These are phyloP conservation scores for Raphanus sativus DNA, from an alignment of 345 rosid species.

Conservation along the genomic window DNA sequence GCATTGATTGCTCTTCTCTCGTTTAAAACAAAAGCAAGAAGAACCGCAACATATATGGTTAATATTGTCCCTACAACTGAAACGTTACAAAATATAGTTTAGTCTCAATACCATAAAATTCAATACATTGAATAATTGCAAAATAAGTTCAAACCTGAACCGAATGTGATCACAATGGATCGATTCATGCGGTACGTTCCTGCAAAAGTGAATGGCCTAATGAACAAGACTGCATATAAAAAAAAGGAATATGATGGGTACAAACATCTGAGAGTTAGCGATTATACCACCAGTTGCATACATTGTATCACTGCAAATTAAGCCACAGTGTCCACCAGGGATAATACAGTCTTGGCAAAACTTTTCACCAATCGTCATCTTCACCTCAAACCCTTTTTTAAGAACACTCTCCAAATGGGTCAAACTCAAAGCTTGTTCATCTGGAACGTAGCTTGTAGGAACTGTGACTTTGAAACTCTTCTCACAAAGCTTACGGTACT, in stretches of 20 bases:
- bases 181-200: neutral
- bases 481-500: neutral
- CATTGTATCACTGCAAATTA: conserved; percentile 1
- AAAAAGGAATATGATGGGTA: neutral
- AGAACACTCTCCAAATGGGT: neutral
- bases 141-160: conserved; percentile 8
- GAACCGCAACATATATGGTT: neutral
- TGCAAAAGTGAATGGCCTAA: neutral
- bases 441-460: neutral
- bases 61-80: neutral
- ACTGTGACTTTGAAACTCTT: neutral
- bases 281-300: neutral
- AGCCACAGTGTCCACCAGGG: conserved; percentile 14
- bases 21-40: neutral
- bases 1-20: conserved; percentile 3
- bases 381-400: neutral
- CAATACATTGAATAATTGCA: neutral
- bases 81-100: neutral
- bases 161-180: neutral
- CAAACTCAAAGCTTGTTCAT: neutral
- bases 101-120: neutral
- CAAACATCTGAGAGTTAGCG: neutral
- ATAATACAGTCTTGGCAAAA: neutral
- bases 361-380: conserved; percentile 4
- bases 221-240: neutral